Conservation (phyloP, 176 grass and related monocot species). For the Carex parvula region DNA sequence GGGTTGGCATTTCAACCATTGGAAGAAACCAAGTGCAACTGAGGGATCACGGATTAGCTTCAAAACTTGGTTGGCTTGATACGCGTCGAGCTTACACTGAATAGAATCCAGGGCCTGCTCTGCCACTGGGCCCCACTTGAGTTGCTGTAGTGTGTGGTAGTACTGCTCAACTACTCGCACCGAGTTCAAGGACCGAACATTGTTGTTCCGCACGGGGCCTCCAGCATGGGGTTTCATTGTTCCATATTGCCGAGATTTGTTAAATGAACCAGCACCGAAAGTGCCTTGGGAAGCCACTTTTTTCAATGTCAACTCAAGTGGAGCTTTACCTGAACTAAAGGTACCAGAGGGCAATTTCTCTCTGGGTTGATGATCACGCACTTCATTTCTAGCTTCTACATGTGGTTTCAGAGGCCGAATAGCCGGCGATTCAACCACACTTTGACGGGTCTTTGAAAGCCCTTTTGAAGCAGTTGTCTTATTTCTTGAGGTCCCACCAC, state of each 20-base stretch:
- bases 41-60: slow-evolving; percentile 76
- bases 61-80: slow-evolving; percentile 90
- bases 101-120: slow-evolving; percentile 67
- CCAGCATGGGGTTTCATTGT: slow-evolving; percentile 39
- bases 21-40: slow-evolving; percentile 72
- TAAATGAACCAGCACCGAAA: slow-evolving; percentile 37
- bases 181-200: slow-evolving; percentile 48
- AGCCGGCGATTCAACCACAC: slow-evolving; percentile 33
- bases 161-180: slow-evolving; percentile 67
- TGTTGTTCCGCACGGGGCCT: slow-evolving; percentile 20
- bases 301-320: slow-evolving; percentile 34
- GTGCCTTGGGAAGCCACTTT: slow-evolving; percentile 31
- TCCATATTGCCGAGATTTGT: slow-evolving; percentile 46
- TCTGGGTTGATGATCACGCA: slow-evolving; percentile 31
- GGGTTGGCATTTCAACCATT: slow-evolving; percentile 78
- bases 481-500: slow-evolving; percentile 35
- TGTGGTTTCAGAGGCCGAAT: slow-evolving; percentile 27
- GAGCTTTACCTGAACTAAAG: slow-evolving; percentile 41
- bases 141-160: slow-evolving; percentile 67
- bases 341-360: slow-evolving; percentile 45
- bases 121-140: slow-evolving; percentile 78
- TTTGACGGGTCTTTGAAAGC: slow-evolving; percentile 13
- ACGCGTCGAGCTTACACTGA: slow-evolving; percentile 65
- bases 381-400: slow-evolving; percentile 51
- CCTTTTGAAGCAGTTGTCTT: slow-evolving; percentile 37